Percentiles rank a stretch among this genome's conserved stretches.
Conservation (phyloP, 2,329 filamentous ascomycete genomes). For the Ceratocystiopsis brevicomis region DNA sequence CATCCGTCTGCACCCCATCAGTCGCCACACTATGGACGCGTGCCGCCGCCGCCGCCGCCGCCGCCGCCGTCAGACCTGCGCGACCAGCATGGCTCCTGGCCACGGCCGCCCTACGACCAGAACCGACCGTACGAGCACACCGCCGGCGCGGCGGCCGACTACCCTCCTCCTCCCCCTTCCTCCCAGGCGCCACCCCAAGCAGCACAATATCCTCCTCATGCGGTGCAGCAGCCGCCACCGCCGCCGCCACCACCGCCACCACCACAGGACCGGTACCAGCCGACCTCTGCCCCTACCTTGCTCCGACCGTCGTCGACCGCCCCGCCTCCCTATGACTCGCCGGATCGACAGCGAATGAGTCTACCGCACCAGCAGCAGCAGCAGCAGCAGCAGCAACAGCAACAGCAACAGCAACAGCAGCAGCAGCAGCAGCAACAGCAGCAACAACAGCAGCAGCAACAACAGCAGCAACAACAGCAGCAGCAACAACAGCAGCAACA, state of each 20-base stretch:
- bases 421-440: constrained; percentile 16
- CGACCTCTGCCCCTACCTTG: constrained; percentile 11
- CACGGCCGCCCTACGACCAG: constrained; percentile 23
- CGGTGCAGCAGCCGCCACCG: constrained; percentile 15
- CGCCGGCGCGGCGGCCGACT: constrained; percentile 19
- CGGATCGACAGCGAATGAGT: constrained; percentile 27
- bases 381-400: constrained; percentile 1
- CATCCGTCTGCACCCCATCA: constrained; percentile 5
- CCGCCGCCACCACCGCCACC: constrained; percentile 19
- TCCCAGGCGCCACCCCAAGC: constrained; percentile 14
- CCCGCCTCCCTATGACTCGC: constrained; percentile 25
- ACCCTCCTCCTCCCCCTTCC: constrained; percentile 18
- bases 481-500: constrained; percentile 14
- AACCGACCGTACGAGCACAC: constrained; percentile 13
- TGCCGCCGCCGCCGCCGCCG: too few species aligned
- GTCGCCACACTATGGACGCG: constrained; percentile 24
- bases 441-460: constrained; percentile 16
- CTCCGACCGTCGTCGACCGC: constrained; percentile 16
- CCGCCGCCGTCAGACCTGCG: constrained; percentile 18
- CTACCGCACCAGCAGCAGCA: constrained; percentile 11
- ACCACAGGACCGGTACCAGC: constrained; percentile 22
- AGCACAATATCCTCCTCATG: background rate
- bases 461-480: background rate
- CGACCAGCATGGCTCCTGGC: constrained; percentile 20
- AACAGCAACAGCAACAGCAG: constrained; percentile 15